Percentiles rank a stretch among this genome's conserved stretches.
These are phyloP conservation scores for Eimeria mitis DNA, from an alignment of 169 alveolate species.

Conservation along the genomic window DNA sequence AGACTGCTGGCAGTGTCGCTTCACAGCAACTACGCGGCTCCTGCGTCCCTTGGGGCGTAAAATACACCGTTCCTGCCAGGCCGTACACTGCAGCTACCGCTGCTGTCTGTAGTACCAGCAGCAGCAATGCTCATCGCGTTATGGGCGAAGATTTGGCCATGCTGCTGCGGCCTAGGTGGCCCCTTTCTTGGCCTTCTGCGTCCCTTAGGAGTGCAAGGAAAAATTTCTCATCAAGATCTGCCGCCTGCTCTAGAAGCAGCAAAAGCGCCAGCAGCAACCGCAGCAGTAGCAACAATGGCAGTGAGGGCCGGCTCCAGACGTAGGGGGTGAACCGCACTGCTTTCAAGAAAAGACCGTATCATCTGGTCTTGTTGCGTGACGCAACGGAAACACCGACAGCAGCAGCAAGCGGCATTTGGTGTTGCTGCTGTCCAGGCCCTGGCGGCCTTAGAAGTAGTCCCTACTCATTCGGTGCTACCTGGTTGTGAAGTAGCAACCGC, in stretches of 20 bases:
- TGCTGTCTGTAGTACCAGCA: constrained; percentile 18
- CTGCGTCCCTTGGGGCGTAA: constrained; percentile 51
- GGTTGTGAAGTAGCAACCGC: not conserved
- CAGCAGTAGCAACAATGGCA: constrained; percentile 31
- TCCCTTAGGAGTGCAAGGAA: constrained; percentile 32
- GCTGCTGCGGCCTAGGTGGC: constrained; percentile 73
- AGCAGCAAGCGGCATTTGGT: not conserved
- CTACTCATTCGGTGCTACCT: not conserved
- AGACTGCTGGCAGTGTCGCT: constrained; percentile 15
- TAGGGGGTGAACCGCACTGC: not conserved
- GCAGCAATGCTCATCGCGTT: not conserved
- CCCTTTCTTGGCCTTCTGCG: constrained; percentile 56
- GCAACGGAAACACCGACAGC: not conserved
- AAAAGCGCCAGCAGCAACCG: constrained; percentile 37
- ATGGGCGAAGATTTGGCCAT: constrained; percentile 16
- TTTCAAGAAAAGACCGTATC: not conserved
- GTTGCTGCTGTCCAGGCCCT: not conserved
- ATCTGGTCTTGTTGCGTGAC: not conserved
- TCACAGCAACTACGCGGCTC: constrained; percentile 18
- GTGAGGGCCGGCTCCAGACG: not conserved
- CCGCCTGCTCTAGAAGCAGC: constrained; percentile 8
- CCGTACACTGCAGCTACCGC: constrained; percentile 23
- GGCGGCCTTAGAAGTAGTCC: not conserved
- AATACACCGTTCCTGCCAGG: constrained; percentile 56
- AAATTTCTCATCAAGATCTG: not conserved